phyloP scores from a whole-genome alignment of 169 alveolate species.

The Plasmodium vivax region DNA sequence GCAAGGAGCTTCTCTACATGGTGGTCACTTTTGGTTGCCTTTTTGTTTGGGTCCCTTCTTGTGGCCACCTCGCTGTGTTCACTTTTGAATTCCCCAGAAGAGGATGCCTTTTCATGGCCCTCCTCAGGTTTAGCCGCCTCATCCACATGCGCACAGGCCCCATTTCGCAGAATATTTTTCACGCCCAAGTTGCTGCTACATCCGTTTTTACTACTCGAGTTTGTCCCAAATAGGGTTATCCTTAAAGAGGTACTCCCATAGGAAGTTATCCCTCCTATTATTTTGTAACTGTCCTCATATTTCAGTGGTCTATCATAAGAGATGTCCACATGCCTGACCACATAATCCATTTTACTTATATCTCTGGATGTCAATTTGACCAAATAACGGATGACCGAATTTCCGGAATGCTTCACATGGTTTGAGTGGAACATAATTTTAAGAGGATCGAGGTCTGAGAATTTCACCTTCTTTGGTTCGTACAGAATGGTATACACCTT shows the following conservation, averaged over 20 bases:
- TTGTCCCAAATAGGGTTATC: constrained; percentile 7
- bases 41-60: neutral
- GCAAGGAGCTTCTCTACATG: neutral
- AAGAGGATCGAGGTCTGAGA: constrained; percentile 21
- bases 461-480: constrained; percentile 18
- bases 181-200: neutral
- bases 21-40: neutral
- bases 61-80: neutral
- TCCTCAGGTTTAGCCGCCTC: neutral
- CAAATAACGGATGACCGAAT: constrained; percentile 1
- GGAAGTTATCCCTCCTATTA: constrained; percentile 34
- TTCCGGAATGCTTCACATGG: constrained; percentile 41
- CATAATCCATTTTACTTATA: neutral
- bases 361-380: neutral
- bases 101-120: neutral
- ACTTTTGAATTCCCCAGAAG: neutral
- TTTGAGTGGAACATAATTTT: constrained; percentile 36
- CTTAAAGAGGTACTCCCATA: constrained; percentile 35
- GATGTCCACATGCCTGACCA: constrained; percentile 10
- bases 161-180: neutral
- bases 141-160: neutral
- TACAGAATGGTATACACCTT: constrained; percentile 7
- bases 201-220: neutral
- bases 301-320: constrained; percentile 12
- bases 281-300: constrained; percentile 22